phyloP scores from a whole-genome alignment of 768 basidiomycete genomes.

The Lepiota venenata region DNA sequence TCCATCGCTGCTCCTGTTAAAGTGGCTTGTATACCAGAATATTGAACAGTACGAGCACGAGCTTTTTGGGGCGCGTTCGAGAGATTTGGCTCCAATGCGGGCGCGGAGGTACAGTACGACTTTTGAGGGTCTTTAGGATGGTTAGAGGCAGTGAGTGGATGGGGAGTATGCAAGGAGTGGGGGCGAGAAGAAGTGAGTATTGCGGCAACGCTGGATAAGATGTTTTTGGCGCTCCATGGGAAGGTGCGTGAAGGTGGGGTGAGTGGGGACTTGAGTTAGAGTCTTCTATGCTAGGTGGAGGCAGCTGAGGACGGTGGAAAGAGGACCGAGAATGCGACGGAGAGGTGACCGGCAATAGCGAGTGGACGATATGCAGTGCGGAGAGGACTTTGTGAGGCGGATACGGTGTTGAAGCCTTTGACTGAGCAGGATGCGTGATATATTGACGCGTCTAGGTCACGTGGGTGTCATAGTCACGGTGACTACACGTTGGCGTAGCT shows the following conservation, averaged over 20 bases:
- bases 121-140: too few relatives aligned
- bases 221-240: background rate
- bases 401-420: too few relatives aligned
- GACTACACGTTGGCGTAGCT: background rate
- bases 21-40: too few relatives aligned
- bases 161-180: background rate
- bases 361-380: constrained; percentile 32
- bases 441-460: constrained; percentile 10
- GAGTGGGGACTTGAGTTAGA: too few relatives aligned
- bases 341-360: constrained; percentile 48
- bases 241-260: constrained; percentile 18
- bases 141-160: constrained; percentile 1
- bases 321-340: constrained; percentile 37
- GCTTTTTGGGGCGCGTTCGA: constrained; percentile 58
- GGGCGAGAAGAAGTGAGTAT: background rate
- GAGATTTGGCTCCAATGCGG: constrained; percentile 56
- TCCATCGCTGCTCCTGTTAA: too few relatives aligned
- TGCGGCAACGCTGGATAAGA: constrained; percentile 14
- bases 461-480: too few relatives aligned
- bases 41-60: too few relatives aligned
- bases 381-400: too few relatives aligned
- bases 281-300: too few relatives aligned
- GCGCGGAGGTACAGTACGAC: too few relatives aligned
- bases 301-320: constrained; percentile 33
- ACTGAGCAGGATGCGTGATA: too few relatives aligned